A percentile compares a stretch with the other conserved stretches of the same genome.
These are phyloP conservation scores for Pichia sp. DNA, from an alignment of 1,139 yeast species.

Conservation along the genomic window DNA sequence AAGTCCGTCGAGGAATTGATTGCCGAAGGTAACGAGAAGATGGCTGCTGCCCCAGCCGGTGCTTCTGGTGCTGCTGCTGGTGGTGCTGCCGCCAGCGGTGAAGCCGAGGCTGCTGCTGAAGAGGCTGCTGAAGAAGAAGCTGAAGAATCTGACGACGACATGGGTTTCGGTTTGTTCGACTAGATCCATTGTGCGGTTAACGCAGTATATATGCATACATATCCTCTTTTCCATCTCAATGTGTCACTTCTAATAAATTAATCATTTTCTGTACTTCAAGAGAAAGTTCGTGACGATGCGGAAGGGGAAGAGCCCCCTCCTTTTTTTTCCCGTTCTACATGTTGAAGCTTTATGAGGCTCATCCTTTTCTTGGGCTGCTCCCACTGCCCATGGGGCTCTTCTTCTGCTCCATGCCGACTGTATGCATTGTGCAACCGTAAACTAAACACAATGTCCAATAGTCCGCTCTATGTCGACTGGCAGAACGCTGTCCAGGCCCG, in stretches of 20 bases:
- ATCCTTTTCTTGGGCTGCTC: neutral
- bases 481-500: constrained; percentile 23
- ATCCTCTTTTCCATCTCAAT: neutral
- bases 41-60: constrained; percentile 80
- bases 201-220: neutral
- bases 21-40: constrained; percentile 77
- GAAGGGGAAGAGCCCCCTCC: neutral
- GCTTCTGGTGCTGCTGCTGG: constrained; percentile 70
- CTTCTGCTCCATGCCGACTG: neutral
- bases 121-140: constrained; percentile 56
- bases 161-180: constrained; percentile 91
- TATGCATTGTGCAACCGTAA: too few species aligned
- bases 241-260: constrained; percentile 15
- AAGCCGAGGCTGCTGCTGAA: constrained; percentile 53
- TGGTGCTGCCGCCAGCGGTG: constrained; percentile 47
- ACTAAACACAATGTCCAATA: neutral
- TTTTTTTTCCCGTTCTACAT: neutral
- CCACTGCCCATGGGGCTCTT: too few species aligned
- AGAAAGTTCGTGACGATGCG: neutral
- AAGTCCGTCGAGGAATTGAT: constrained; percentile 71
- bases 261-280: constrained; percentile 10
- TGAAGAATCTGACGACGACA: constrained; percentile 62
- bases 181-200: constrained; percentile 32
- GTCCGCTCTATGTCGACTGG: constrained; percentile 14
- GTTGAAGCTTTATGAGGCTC: neutral